Evolutionary conservation across 306 rosid species (phyloP).

Genomic region (Parietaria judaica): DNA sequence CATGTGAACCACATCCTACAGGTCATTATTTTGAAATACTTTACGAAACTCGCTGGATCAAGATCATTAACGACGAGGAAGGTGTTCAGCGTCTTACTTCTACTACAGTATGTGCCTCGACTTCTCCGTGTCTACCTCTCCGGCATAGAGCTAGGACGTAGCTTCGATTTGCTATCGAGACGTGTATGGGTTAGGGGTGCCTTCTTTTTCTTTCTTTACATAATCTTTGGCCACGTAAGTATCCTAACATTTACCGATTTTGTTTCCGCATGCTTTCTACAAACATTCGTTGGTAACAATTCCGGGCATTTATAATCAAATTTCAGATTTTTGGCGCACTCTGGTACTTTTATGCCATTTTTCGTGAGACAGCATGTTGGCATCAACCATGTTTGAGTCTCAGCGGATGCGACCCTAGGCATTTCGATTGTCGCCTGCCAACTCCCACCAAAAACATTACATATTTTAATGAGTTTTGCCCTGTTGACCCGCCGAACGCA

Average conservation of each 20-base stretch:
- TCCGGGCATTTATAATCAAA: too few species aligned
- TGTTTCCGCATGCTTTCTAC: too few species aligned
- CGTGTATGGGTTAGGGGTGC: conserved; percentile 21
- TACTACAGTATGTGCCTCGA: conserved; percentile 24
- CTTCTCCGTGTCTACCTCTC: conserved; percentile 17
- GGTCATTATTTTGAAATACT: conserved; percentile 18
- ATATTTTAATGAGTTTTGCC: not conserved
- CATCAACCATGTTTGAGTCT: not conserved
- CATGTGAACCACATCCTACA: not conserved
- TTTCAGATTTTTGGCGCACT: conserved; percentile 26
- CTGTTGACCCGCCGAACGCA: not conserved
- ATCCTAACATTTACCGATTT: too few species aligned
- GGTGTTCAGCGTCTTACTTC: conserved; percentile 15
- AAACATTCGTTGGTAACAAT: too few species aligned
- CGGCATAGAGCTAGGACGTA: conserved; percentile 1
- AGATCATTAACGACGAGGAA: conserved; percentile 16
- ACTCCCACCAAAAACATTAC: not conserved
- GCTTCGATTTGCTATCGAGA: conserved; percentile 4
- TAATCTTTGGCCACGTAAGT: conserved; percentile 25
- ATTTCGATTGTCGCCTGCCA: not conserved
- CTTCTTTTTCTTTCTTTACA: conserved; percentile 25
- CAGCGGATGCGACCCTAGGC: not conserved
- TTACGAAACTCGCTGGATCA: conserved; percentile 17
- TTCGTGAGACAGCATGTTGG: conserved; percentile 21
- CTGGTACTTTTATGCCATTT: conserved; percentile 26